Base-by-base conservation (phyloP, 352 stramenopile genomes). In the Phytopythium cucurbitacearum region DNA sequence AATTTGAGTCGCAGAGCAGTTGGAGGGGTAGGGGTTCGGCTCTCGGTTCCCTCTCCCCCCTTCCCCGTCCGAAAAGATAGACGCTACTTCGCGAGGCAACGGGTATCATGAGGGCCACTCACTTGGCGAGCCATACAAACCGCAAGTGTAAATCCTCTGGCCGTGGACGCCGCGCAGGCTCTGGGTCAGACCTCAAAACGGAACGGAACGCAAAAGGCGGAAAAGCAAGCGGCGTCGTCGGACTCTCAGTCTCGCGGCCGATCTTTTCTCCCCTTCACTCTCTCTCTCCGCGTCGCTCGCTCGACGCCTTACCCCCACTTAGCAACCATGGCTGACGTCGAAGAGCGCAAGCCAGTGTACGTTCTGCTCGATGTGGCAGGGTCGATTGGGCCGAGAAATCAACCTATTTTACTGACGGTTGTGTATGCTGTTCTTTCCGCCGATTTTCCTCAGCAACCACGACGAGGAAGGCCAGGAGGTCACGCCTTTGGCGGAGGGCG, bases 401-500 rank as follows among this genome's bases (percentile, higher is more conserved):
- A 28, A 28, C 21, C 21, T 34, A 16, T 15, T n/a, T 37, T 5
- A 15, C 0, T 33, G 2, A 40, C 32, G 46, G 1, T 59, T 37
- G 33, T 44, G 43, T 36, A n/a, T 55, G 21, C 49, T 55, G 51
- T 35, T 49, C 7, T 40, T 3, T 9, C 5, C 5, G 11, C 2
- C 12, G 28, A 57, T 50, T 32, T 59, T 37, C 5, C 37, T n/a
- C 5, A 8, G 2, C 51, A 87, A 72, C 63, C 64, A 91, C 48
- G 62, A 83, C 40, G 80, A 93, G 50, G 73, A 90, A 44, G 64
- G 51, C 28, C 76, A 91, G 59, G 71, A 82, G 46, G 81, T 85
- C 45, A 74, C 89, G 33, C 67, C 85, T 32, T 80, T 95, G 57
- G 67, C 60, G 56, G 95, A 98, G 68, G 90, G 91, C 60, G 95